Base-by-base conservation (phyloP, 2,329 filamentous ascomycete species). In the Colletotrichum shisoi region DNA sequence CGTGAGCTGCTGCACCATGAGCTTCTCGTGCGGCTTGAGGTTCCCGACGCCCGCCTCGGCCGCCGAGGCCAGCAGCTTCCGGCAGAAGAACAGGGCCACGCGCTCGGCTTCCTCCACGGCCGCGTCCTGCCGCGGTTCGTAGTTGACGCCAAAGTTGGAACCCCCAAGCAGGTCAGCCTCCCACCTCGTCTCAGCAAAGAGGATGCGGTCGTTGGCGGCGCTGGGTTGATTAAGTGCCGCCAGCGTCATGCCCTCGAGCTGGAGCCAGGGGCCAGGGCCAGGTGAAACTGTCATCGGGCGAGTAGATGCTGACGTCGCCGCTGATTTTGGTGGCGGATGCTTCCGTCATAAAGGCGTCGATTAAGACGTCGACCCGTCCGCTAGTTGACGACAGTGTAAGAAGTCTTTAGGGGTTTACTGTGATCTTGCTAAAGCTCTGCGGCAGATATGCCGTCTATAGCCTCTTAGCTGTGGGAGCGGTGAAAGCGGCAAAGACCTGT, bases 241-340 rank as follows among this genome's bases (percentile, higher is more conserved):
- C 15, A 62, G 2, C 19, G 19, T 24, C 59, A 57, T 62, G 9
- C 51, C 51, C 13, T 57, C 59, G 1, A 62, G 42, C 4, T 57
- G 59, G 21, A 62, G 51, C 12, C 56, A 62, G 11, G 59, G 59
- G 51, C 12, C 56, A 62, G 11, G 59, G 59, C 15, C 17, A 1
- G 19, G 12, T 15, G 51, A 45, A 62, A 21, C n/a, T 21, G 27
- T 54, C 40, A 5, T n/a, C 19, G 13, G 51, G 31, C 8, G 59
- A 56, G 59, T 49, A 62, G 19, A 57, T 46, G 42, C 51, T 62
- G 31, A 62, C 51, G 17, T 62, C 59, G 13, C 59, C 59, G 17
- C 40, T 31, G 7, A 62, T 57, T 19, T 57, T 57, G 0, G 34
- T 62, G 4, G 51, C 51, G 1, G 59, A 62, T 6, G 27, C 3